A percentile compares a stretch with the other conserved stretches of the same genome.
Evolutionary conservation across 352 stramenopile species (phyloP).

Genomic region (Pythium aphanidermatum): DNA sequence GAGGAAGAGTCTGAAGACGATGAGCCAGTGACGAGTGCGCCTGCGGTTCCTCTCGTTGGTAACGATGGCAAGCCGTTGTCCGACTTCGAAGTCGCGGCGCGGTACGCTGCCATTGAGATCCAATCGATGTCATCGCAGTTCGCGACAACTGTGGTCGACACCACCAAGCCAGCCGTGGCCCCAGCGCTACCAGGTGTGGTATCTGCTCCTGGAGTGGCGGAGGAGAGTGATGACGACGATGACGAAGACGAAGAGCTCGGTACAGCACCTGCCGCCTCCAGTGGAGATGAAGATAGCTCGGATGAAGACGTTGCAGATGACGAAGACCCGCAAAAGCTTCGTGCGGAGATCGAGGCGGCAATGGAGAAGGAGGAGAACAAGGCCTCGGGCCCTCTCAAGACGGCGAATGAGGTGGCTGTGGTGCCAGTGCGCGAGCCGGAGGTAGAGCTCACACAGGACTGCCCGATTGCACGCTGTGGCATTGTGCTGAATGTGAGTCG

Average conservation of each 20-base stretch:
- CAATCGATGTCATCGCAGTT: constrained; percentile 26
- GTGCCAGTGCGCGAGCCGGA: constrained; percentile 54
- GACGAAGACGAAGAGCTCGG: constrained; percentile 11
- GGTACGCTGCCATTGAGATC: constrained; percentile 28
- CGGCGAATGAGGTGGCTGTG: constrained; percentile 48
- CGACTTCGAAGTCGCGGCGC: constrained; percentile 27
- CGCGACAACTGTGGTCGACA: constrained; percentile 16
- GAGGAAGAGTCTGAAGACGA: neutral
- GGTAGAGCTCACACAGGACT: constrained; percentile 67
- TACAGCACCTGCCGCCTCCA: neutral
- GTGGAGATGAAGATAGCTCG: constrained; percentile 15
- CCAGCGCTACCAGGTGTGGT: neutral
- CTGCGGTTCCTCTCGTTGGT: constrained; percentile 3
- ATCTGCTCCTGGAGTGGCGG: neutral
- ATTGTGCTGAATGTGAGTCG: constrained; percentile 59
- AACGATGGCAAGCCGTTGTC: constrained; percentile 14
- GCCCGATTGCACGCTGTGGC: constrained; percentile 62
- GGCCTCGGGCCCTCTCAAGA: constrained; percentile 40
- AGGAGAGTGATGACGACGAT: constrained; percentile 5
- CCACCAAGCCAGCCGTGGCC: constrained; percentile 7
- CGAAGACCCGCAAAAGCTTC: constrained; percentile 35
- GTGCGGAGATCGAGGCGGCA: constrained; percentile 65
- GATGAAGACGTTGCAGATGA: constrained; percentile 18
- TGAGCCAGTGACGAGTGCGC: neutral
- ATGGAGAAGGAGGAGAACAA: constrained; percentile 72